Evolutionary conservation across 169 alveolate genomes (phyloP).

Genomic region (Theileria parva): DNA sequence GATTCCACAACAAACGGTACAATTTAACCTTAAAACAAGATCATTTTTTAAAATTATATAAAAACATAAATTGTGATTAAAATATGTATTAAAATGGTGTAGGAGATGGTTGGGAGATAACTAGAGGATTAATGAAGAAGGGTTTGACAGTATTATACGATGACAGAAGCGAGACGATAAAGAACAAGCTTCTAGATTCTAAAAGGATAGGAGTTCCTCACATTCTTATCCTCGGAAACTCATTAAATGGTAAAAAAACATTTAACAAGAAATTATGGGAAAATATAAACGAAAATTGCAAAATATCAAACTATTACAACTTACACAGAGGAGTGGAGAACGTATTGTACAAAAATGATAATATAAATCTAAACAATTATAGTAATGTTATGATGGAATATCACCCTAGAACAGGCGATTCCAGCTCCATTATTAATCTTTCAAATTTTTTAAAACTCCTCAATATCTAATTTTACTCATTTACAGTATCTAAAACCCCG

Average conservation of each 20-base stretch:
- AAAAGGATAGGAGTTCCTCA: constrained; percentile 55
- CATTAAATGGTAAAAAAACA: neutral
- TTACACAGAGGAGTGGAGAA: constrained; percentile 26
- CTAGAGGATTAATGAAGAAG: neutral
- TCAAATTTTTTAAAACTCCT: constrained; percentile 29
- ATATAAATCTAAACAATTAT: neutral
- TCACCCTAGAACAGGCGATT: constrained; percentile 11
- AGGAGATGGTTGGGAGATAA: neutral
- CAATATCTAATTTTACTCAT: constrained; percentile 2
- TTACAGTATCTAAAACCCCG: neutral
- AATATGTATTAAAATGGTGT: neutral
- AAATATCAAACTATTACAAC: constrained; percentile 46
- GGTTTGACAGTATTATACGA: constrained; percentile 55
- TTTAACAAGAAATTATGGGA: neutral
- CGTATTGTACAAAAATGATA: neutral
- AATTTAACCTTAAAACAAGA: neutral
- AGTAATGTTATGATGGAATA: constrained; percentile 14
- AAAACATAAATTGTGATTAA: neutral
- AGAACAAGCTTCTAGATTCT: constrained; percentile 36
- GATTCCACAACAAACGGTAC: constrained; percentile 22
- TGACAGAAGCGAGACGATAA: constrained; percentile 33
- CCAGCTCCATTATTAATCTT: constrained; percentile 20
- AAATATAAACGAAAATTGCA: constrained; percentile 7
- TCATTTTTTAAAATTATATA: too few relatives aligned
- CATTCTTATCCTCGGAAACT: constrained; percentile 17